Evolutionary conservation across 148 eudicot genomes (phyloP), one percentile per base, ranked within the genome.

Genomic region (Rhododendron ferrugineum): DNA sequence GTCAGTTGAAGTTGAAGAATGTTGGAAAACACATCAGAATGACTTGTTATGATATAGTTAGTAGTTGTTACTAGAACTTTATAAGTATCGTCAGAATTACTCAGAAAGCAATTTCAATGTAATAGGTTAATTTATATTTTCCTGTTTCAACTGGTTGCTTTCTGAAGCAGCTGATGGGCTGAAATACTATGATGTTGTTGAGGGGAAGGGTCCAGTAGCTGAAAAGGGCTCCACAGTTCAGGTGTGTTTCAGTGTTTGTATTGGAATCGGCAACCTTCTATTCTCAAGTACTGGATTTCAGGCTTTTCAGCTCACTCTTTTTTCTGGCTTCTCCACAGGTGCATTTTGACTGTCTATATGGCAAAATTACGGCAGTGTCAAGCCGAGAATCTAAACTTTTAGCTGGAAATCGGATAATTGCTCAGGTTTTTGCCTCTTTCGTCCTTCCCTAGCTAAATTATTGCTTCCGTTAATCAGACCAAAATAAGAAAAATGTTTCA

Each of bases 361-460:
- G 94, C 18, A 89, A 90, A 37, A 93, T 97, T 85, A 97, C 98
- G 56, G 99, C 94, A 64, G 89, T 97, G n/a, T 97, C 99, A 81
- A 97, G 96, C 85, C 92, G 99, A 87, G 99, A 95, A 85, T 97
- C 99, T 73, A 97, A 97, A 88, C 91, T 97, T 73, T 90, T 97
- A 80, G 99, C 99, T 80, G 99, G 98, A 83, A 97, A 97, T 89
- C 97, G 99, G 82, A 91, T 74, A 85, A 97, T 97, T 83, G 92
- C 99, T 9, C 98, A 97, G 98, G 99, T 97, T 88, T 66, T 80
- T 85, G 62, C 6, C 50, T 84, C 72, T 85, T 88, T 78, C 26
- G 18, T 70, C 70, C 34, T 30, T 40, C 37, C 76, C 52, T 44
- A 6, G 42, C 28, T 22, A 83, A 28, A 30, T 70, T 70, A 18